Conservation (phyloP, 176 grass and related monocot genomes). For the Dactylis glomerata region DNA sequence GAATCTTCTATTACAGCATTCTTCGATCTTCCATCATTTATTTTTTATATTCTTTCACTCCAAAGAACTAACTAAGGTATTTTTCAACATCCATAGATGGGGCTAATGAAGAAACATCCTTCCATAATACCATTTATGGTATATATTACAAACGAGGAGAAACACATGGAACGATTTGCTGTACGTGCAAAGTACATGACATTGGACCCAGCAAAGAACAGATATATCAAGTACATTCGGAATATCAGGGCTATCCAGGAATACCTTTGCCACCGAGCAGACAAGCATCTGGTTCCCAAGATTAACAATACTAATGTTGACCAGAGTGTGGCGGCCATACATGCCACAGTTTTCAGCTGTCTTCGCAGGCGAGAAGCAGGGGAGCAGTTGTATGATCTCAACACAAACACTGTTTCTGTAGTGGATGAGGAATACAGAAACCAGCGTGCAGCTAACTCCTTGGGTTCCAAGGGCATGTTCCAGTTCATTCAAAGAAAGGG, state of each 20-base stretch:
- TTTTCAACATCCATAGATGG: conserved; percentile 63
- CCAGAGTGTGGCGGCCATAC: conserved; percentile 80
- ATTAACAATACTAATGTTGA: conserved; percentile 98
- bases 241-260: conserved; percentile 95
- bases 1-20: neutral
- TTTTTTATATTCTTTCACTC: conserved; percentile 16
- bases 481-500: conserved; percentile 88
- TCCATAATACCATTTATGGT: conserved; percentile 99
- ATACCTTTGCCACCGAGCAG: conserved; percentile 78
- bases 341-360: conserved; percentile 88
- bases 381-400: conserved; percentile 68
- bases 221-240: conserved; percentile 89
- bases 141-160: conserved; percentile 93
- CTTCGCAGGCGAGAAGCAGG: conserved; percentile 60
- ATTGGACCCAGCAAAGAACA: conserved; percentile 87
- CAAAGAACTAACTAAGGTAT: conserved; percentile 25
- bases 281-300: conserved; percentile 94
- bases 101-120: conserved; percentile 97
- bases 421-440: conserved; percentile 82
- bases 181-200: conserved; percentile 99
- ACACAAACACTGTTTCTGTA: conserved; percentile 67
- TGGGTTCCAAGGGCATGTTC: conserved; percentile 93
- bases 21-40: neutral
- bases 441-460: conserved; percentile 74
- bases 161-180: conserved; percentile 91